A percentile compares a stretch with the other conserved stretches of the same genome.
Evolutionary conservation across 768 basidiomycete genomes (phyloP).

Genomic region (Tricholoma sp.): DNA sequence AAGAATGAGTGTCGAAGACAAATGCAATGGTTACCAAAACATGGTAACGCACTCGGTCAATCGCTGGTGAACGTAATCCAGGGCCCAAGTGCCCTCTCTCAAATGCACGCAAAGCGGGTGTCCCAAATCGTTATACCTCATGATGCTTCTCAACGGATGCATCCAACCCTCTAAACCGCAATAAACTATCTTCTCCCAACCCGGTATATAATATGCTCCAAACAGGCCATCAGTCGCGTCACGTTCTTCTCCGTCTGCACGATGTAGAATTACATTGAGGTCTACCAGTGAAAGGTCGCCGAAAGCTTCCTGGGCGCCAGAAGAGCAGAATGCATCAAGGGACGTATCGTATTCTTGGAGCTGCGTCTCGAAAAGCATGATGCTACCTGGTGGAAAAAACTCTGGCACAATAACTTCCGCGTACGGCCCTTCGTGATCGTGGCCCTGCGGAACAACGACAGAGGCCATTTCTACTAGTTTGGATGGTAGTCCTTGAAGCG

Average conservation of each 20-base stretch:
- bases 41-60: slow-evolving; percentile 59
- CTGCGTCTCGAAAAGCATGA: slow-evolving; percentile 89
- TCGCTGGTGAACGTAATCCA: slow-evolving; percentile 79
- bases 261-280: slow-evolving; percentile 81
- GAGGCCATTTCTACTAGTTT: slow-evolving; percentile 59
- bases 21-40: background rate
- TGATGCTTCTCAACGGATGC: slow-evolving; percentile 78
- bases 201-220: slow-evolving; percentile 81
- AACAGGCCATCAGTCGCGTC: slow-evolving; percentile 80
- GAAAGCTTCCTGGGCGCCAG: slow-evolving; percentile 71
- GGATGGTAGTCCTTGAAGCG: slow-evolving; percentile 68
- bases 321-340: slow-evolving; percentile 70
- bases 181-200: slow-evolving; percentile 70
- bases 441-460: slow-evolving; percentile 53
- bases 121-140: slow-evolving; percentile 88
- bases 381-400: slow-evolving; percentile 90
- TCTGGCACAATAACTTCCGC: slow-evolving; percentile 82
- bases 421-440: slow-evolving; percentile 64
- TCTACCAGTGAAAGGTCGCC: slow-evolving; percentile 74
- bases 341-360: slow-evolving; percentile 64
- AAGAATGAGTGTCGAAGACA: slow-evolving; percentile 2
- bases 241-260: slow-evolving; percentile 86
- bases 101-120: slow-evolving; percentile 87
- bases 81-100: slow-evolving; percentile 84
- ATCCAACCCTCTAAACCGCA: slow-evolving; percentile 99